Evolutionary conservation across 257 asterid genomes (phyloP).

Genomic region (Eucommia ulmoides): DNA sequence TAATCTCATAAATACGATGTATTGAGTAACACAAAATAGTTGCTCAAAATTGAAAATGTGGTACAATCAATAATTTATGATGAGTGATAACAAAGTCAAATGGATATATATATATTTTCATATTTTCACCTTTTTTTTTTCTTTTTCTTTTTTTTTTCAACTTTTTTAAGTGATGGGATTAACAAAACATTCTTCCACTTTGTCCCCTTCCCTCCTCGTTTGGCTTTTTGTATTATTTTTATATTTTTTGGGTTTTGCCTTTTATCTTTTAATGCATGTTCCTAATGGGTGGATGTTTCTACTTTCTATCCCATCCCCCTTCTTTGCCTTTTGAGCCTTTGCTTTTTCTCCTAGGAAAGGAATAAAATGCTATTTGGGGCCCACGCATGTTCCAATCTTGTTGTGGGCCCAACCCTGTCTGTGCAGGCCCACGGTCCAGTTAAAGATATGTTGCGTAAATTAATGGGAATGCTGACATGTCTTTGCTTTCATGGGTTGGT

Average conservation of each 20-base stretch:
- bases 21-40: too few species aligned
- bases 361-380: background rate
- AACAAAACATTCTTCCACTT: conserved; percentile 3
- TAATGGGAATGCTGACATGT: background rate
- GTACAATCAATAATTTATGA: background rate
- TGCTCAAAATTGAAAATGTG: too few species aligned
- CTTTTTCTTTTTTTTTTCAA: background rate
- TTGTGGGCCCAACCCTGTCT: background rate
- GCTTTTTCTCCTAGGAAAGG: conserved; percentile 2
- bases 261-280: background rate
- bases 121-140: background rate
- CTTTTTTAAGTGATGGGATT: conserved; percentile 1
- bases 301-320: background rate
- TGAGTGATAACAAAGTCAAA: conserved; percentile 1
- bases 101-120: too few species aligned
- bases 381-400: background rate
- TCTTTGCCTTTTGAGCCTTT: conserved; percentile 1
- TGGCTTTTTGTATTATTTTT: background rate
- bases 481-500: conserved; percentile 1
- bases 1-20: too few species aligned
- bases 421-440: background rate
- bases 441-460: background rate
- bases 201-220: background rate
- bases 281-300: background rate
- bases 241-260: background rate